These are phyloP conservation scores for Phytophthora vignae DNA, from an alignment of 352 stramenopile species.

Conservation along the genomic window DNA sequence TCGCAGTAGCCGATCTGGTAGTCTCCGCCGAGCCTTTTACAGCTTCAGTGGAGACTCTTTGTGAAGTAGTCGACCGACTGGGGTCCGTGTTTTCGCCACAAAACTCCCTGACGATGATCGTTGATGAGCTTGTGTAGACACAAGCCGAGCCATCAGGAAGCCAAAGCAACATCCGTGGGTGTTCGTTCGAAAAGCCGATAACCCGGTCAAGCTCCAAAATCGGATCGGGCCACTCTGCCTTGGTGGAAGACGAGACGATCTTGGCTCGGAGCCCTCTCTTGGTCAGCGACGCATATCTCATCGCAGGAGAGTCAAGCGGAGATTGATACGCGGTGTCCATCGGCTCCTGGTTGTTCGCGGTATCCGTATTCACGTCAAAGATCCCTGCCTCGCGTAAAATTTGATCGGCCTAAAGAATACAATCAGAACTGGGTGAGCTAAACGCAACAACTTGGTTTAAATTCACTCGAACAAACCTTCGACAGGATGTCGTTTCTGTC, in stretches of 20 bases:
- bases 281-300: conserved; percentile 10
- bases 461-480: conserved; percentile 24
- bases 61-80: neutral
- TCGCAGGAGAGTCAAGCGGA: conserved; percentile 9
- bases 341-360: conserved; percentile 16
- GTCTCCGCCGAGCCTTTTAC: conserved; percentile 28
- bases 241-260: conserved; percentile 39
- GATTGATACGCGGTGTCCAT: conserved; percentile 17
- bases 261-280: conserved; percentile 21
- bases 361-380: conserved; percentile 22
- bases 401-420: conserved; percentile 43
- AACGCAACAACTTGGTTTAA: neutral
- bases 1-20: conserved; percentile 1
- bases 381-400: conserved; percentile 57
- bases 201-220: conserved; percentile 68
- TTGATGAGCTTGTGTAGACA: conserved; percentile 71
- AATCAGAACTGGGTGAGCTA: neutral
- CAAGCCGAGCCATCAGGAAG: conserved; percentile 51
- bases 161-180: conserved; percentile 60
- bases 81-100: conserved; percentile 8
- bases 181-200: conserved; percentile 67
- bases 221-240: conserved; percentile 68
- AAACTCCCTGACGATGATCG: conserved; percentile 66
- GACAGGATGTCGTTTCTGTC: conserved; percentile 46
- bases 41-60: conserved; percentile 9